Conservation (phyloP, 2,329 filamentous ascomycete genomes). For the Botryotinia convoluta region DNA sequence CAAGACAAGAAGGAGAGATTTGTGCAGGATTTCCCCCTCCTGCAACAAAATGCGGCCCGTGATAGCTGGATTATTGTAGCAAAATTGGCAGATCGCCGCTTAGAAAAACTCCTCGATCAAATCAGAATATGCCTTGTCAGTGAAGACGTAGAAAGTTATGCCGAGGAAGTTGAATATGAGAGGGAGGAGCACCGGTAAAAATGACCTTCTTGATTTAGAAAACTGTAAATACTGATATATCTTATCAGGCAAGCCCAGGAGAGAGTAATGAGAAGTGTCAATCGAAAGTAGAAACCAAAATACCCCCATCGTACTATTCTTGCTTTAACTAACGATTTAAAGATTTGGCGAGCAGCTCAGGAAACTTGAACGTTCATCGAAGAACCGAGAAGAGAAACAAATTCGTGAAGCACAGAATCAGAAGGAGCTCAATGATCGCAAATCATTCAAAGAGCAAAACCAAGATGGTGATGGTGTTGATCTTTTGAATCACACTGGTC, state of each 20-base stretch:
- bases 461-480: not conserved
- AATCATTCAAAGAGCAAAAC: not conserved
- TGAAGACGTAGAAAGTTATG: not conserved
- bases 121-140: not conserved
- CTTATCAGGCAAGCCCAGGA: not conserved
- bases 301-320: not conserved
- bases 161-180: not conserved
- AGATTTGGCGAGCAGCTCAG: not conserved
- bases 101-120: not conserved
- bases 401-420: not conserved
- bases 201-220: not conserved
- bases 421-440: not conserved
- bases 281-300: not conserved
- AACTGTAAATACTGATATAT: not conserved
- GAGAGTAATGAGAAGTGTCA: not conserved
- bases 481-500: not conserved
- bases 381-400: not conserved
- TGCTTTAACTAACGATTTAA: not conserved
- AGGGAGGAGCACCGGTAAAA: not conserved
- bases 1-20: not conserved
- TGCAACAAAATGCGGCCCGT: not conserved
- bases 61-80: not conserved
- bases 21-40: not conserved
- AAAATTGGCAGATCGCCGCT: not conserved
- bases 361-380: not conserved